phyloP scores from a whole-genome alignment of 306 rosid genomes.

The Albizia julibrissin region DNA sequence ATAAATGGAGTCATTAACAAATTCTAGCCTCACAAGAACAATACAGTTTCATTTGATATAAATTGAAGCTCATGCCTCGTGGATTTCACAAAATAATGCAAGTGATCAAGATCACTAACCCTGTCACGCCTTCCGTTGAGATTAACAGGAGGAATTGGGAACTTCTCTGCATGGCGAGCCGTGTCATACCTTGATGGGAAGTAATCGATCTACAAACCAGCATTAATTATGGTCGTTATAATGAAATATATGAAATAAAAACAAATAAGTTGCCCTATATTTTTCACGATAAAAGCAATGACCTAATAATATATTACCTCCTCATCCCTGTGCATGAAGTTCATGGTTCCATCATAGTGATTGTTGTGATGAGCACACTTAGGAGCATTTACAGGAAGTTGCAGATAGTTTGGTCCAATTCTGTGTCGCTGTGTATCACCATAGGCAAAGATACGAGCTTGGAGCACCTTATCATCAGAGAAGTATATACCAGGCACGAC shows the following conservation, averaged over 20 bases:
- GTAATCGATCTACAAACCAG: slow-evolving; percentile 69
- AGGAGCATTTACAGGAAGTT: background rate
- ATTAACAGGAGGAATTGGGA: slow-evolving; percentile 63
- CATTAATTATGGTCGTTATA: slow-evolving; percentile 18
- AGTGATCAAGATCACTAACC: slow-evolving; percentile 50
- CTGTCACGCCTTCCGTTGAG: slow-evolving; percentile 66
- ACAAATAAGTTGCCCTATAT: background rate
- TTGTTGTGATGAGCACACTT: background rate
- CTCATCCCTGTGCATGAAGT: background rate
- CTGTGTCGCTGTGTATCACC: background rate
- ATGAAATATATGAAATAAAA: slow-evolving; percentile 10
- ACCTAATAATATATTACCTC: slow-evolving; percentile 16
- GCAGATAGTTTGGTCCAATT: background rate
- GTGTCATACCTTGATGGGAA: slow-evolving; percentile 90
- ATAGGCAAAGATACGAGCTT: background rate
- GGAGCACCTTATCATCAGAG: background rate
- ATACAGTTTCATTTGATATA: background rate
- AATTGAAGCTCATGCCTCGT: too few relatives aligned
- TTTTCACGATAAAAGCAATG: background rate
- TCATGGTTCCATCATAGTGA: background rate
- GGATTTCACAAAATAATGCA: background rate
- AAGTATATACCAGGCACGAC: background rate
- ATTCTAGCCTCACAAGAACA: slow-evolving; percentile 1
- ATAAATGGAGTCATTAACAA: slow-evolving; percentile 5
- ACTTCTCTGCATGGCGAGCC: slow-evolving; percentile 76